Evolutionary conservation across 805 yeast species (phyloP), one percentile per base, ranked within the genome.

Genomic region (Wickerhamiella sorbophila): DNA sequence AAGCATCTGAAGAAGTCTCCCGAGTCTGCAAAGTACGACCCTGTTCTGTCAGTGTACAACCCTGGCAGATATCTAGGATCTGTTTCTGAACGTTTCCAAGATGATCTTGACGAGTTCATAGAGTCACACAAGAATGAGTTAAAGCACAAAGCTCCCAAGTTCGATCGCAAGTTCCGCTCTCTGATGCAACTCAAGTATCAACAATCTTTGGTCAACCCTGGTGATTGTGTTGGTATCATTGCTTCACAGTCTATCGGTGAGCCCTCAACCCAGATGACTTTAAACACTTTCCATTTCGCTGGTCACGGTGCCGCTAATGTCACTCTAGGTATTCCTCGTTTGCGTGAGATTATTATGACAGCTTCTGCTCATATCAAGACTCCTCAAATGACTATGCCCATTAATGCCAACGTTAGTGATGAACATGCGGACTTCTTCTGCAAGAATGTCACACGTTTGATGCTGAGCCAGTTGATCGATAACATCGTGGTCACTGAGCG

Each of bases 231-330:
- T 42, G 99, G 99, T 65, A 87, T 91, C 57, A 79, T 93, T 65
- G 99, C 98, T 5, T 81, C 96, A 18, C 97, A 91, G 66, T 86
- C 96, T 42, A 79, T 91, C 61, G 99, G 99, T 65, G 99, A 91
- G 65, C 99, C 99, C 40, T 85, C 96, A 4, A 91, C 99, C 3
- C 99, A 91, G 69, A 91, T 91, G 99, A 91, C 99, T 15, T 74
- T 84, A 56, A 84, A 84, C 62, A 84, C 95, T 37, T 84, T 84
- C 84, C 95, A 91, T 70, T 91, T 91, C 58, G 99, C 99, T 54
- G 99, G 99, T 62, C 98, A 93, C 67, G 99, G 99, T 76, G 99
- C 98, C 44, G 98, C 98, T 36, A 91, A 91, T 65, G 99, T 91
- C 50, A 91, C 99, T 0, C 72, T 91, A 56, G 99, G 99, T 81